Evolutionary conservation across 805 yeast genomes (phyloP), one percentile per base, ranked within the genome.

Genomic region (Teunomyces aglyptinius): DNA sequence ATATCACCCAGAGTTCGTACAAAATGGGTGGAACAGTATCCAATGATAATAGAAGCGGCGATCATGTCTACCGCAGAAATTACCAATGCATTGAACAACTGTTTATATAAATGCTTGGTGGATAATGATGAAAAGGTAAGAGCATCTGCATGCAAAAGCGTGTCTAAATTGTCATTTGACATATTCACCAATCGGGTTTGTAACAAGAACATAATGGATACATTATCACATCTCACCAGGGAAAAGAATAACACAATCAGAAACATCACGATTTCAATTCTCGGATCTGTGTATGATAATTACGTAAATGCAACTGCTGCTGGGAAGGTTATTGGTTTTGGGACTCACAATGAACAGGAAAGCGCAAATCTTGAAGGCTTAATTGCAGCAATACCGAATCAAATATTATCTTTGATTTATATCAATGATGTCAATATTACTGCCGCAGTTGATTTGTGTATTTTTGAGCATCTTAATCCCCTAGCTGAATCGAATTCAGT

Each of bases 51-150:
- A 2, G 47, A 49, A 7, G 50, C 58, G 15, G 71, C 82, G 50
- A 59, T 63, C 15, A 83, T 80, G 47, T 61, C 78, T 1, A 67
- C 77, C 1, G 55, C 65, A 0, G 90, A 85, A 40, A 65, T 83
- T 2, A 64, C 73, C 4, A 22, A 45, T 1, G 59, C 62, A 5
- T 53, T 72, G 32, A 50, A 65, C 36, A 75, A 71, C 47, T 87
- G 91, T 1, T 54, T 88, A 8, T 68, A 80, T 13, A 85, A 85
- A 55, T 82, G 91, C 29, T 68, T 90, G 20, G 72, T 86, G 32
- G 97, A 90, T 65, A 69, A 83, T 0, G 89, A 87, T 55, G 92
- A 85, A 48, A 76, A 71, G 32, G 95, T 89, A 2, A 75, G 97
- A 53, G 67, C 80, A 28, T 64, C 75, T 1, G 80, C 94, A 0